Percentiles rank a stretch among this genome's conserved stretches.
Evolutionary conservation across 345 rosid genomes (phyloP).

Genomic region (Iberis pinnata): DNA sequence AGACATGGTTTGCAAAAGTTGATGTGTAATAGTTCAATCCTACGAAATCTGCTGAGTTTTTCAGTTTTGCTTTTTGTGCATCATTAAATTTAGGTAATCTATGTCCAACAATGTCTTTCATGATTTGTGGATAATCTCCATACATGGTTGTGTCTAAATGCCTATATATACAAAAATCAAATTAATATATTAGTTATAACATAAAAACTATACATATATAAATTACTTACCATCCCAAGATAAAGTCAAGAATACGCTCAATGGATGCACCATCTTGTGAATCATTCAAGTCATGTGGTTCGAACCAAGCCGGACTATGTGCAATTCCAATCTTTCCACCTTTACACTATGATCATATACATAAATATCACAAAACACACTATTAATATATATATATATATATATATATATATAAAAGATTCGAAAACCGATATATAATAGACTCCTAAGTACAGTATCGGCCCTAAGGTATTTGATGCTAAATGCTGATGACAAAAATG

Average conservation of each 20-base stretch:
- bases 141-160: conserved; percentile 35
- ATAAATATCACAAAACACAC: not conserved
- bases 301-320: conserved; percentile 34
- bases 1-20: conserved; percentile 4
- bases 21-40: conserved; percentile 46
- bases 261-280: conserved; percentile 15
- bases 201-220: too few species aligned
- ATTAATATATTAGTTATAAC: not conserved
- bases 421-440: too few species aligned
- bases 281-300: conserved; percentile 17
- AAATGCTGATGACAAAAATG: too few species aligned
- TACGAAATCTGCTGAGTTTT: conserved; percentile 38
- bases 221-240: conserved; percentile 27
- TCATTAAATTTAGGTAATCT: conserved; percentile 40
- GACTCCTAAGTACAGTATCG: too few species aligned
- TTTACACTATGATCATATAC: conserved; percentile 12
- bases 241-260: conserved; percentile 31
- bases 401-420: too few species aligned
- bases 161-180: conserved; percentile 21
- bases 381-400: too few species aligned
- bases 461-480: too few species aligned
- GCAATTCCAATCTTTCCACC: conserved; percentile 33
- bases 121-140: conserved; percentile 42
- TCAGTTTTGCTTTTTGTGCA: conserved; percentile 27
- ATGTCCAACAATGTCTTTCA: conserved; percentile 32